phyloP scores from a whole-genome alignment of 257 asterid species.

The Lithospermum erythrorhizon region DNA sequence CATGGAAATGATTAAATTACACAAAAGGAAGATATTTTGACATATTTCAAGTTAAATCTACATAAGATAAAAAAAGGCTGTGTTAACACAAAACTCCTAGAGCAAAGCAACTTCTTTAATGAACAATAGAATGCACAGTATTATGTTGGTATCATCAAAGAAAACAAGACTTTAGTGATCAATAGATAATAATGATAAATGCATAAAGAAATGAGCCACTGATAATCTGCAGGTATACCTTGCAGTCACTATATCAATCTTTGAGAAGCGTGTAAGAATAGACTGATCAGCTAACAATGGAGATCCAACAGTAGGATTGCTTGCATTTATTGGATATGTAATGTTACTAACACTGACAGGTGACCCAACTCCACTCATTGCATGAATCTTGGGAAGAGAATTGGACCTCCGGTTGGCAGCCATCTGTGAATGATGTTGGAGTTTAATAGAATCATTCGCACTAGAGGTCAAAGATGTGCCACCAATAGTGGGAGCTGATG shows the following conservation, averaged over 20 bases:
- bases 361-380: slow-evolving; percentile 78
- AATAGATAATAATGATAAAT: too few relatives aligned
- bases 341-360: slow-evolving; percentile 84
- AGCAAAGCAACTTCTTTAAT: too few relatives aligned
- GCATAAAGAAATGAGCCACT: background rate
- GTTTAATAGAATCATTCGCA: slow-evolving; percentile 67
- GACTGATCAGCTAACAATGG: slow-evolving; percentile 56
- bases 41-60: background rate
- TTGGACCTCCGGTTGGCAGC: slow-evolving; percentile 66
- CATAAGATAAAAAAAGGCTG: background rate
- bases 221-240: slow-evolving; percentile 41
- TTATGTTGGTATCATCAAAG: too few relatives aligned
- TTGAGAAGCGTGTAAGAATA: slow-evolving; percentile 70
- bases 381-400: slow-evolving; percentile 68
- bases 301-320: slow-evolving; percentile 74
- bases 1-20: background rate
- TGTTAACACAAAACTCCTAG: background rate
- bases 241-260: slow-evolving; percentile 53
- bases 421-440: slow-evolving; percentile 69
- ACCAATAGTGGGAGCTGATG: slow-evolving; percentile 51
- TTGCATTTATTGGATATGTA: slow-evolving; percentile 51
- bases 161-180: too few relatives aligned
- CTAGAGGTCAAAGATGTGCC: slow-evolving; percentile 55
- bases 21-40: background rate
- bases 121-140: background rate